Evolutionary conservation across 345 rosid species (phyloP).

Genomic region (Camelina laxa): DNA sequence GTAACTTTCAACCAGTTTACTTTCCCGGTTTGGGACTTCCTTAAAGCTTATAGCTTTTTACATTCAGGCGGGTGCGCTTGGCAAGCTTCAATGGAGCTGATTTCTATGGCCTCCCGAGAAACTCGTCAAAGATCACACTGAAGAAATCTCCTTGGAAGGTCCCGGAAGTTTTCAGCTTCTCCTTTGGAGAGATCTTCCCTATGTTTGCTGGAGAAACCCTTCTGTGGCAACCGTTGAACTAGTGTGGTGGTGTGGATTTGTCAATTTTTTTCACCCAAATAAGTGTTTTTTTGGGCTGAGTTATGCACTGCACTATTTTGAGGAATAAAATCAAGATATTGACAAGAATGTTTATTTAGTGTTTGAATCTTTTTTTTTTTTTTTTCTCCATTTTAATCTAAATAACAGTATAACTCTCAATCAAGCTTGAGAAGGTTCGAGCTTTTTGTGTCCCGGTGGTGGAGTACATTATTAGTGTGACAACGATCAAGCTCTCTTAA

Average conservation of each 20-base stretch:
- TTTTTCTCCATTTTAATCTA: conserved; percentile 11
- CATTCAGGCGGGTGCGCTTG: conserved; percentile 82
- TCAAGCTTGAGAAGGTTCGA: conserved; percentile 79
- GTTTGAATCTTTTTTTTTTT: neutral
- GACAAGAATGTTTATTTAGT: conserved; percentile 27
- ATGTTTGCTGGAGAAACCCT: conserved; percentile 89
- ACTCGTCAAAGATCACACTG: conserved; percentile 70
- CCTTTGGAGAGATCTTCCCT: conserved; percentile 81
- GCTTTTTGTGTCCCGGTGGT: conserved; percentile 94
- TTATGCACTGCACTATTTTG: conserved; percentile 25
- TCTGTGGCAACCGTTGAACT: conserved; percentile 57
- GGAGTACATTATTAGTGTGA: conserved; percentile 74
- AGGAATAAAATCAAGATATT: conserved; percentile 34
- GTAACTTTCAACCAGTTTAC: conserved; percentile 11
- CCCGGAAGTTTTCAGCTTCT: conserved; percentile 66
- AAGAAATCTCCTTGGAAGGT: conserved; percentile 74
- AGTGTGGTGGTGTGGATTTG: conserved; percentile 16
- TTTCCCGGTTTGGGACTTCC: conserved; percentile 7
- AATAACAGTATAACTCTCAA: conserved; percentile 28
- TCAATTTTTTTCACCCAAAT: neutral
- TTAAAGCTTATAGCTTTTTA: neutral
- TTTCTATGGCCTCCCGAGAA: conserved; percentile 93
- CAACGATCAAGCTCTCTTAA: conserved; percentile 92
- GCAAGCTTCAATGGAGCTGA: conserved; percentile 95
- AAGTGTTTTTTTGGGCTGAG: conserved; percentile 13